A percentile compares a stretch with the other conserved stretches of the same genome.
phyloP scores from a whole-genome alignment of 2,329 filamentous ascomycete genomes.

The Aureobasidium sp. region DNA sequence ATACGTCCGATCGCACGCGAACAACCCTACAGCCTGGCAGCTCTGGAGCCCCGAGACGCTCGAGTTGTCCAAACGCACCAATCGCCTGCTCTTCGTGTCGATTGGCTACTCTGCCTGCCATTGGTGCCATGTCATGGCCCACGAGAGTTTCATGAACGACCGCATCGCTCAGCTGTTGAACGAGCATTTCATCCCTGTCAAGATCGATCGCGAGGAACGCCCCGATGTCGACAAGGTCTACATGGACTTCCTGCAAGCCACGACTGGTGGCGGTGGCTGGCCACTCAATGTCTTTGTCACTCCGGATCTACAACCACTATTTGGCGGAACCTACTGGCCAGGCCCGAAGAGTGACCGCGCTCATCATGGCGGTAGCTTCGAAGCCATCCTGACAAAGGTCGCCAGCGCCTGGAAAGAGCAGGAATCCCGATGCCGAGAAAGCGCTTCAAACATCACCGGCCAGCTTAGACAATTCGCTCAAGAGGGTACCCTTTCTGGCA shows the following conservation, averaged over 20 bases:
- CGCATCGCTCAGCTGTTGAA: conserved; percentile 79
- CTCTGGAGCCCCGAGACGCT: conserved; percentile 72
- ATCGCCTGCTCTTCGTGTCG: conserved; percentile 85
- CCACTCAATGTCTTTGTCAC: conserved; percentile 95
- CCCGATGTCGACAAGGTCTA: conserved; percentile 93
- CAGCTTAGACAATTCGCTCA: conserved; percentile 82
- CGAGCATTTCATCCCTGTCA: conserved; percentile 78
- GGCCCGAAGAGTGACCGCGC: conserved; percentile 56
- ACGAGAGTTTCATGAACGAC: conserved; percentile 79
- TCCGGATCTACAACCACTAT: conserved; percentile 84
- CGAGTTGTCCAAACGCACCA: conserved; percentile 66
- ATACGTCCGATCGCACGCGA: conserved; percentile 64
- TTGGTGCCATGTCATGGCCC: conserved; percentile 84
- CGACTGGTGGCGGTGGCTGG: conserved; percentile 85
- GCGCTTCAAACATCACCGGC: conserved; percentile 71
- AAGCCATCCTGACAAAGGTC: conserved; percentile 75
- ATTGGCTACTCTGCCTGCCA: conserved; percentile 95
- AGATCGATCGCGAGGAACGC: conserved; percentile 87
- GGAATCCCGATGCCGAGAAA: conserved; percentile 71
- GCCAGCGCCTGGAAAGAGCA: conserved; percentile 69
- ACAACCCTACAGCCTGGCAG: conserved; percentile 89
- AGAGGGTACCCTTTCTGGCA: conserved; percentile 60
- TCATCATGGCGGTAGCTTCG: conserved; percentile 59
- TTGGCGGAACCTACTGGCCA: conserved; percentile 94
- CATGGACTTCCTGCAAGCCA: conserved; percentile 96